A percentile compares a stretch with the other conserved stretches of the same genome.
These are phyloP conservation scores for Trichoderma sp. DNA, from an alignment of 2,329 filamentous ascomycete genomes.

Conservation along the genomic window DNA sequence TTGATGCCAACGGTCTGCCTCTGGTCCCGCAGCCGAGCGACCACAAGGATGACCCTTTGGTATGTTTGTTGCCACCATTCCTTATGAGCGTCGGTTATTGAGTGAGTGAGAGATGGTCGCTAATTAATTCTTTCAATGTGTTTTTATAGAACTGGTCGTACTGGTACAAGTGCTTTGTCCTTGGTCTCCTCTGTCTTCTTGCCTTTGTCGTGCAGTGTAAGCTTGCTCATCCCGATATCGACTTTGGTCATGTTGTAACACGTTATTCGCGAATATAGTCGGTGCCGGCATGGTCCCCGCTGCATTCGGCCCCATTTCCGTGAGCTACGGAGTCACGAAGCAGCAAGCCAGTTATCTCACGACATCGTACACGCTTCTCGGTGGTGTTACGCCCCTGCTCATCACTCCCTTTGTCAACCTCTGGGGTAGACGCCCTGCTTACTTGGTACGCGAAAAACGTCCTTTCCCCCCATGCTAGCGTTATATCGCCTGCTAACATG, in stretches of 20 bases:
- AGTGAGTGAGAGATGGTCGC: neutral
- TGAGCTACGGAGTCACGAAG: neutral
- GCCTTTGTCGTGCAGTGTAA: conserved; percentile 17
- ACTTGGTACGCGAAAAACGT: neutral
- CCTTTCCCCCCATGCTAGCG: no score
- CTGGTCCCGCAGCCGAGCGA: conserved; percentile 14
- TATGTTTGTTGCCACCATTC: neutral
- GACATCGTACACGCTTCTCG: conserved; percentile 16
- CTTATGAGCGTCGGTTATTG: neutral
- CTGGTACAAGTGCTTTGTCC: conserved; percentile 10
- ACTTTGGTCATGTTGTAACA: neutral
- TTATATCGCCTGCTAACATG: neutral
- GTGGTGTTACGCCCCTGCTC: conserved; percentile 7
- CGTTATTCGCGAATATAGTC: neutral
- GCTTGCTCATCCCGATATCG: neutral
- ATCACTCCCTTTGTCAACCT: conserved; percentile 10
- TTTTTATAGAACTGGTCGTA: conserved; percentile 4
- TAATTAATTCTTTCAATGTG: neutral
- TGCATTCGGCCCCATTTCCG: conserved; percentile 5
- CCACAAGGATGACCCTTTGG: conserved; percentile 16
- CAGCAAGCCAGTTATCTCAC: conserved; percentile 15
- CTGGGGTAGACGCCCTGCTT: conserved; percentile 8
- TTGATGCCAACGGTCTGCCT: conserved; percentile 3
- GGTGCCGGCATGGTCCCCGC: conserved; percentile 15
- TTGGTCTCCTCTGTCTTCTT: conserved; percentile 3